Base-by-base conservation (phyloP, 345 rosid genomes). In the Gossypium bickii region DNA sequence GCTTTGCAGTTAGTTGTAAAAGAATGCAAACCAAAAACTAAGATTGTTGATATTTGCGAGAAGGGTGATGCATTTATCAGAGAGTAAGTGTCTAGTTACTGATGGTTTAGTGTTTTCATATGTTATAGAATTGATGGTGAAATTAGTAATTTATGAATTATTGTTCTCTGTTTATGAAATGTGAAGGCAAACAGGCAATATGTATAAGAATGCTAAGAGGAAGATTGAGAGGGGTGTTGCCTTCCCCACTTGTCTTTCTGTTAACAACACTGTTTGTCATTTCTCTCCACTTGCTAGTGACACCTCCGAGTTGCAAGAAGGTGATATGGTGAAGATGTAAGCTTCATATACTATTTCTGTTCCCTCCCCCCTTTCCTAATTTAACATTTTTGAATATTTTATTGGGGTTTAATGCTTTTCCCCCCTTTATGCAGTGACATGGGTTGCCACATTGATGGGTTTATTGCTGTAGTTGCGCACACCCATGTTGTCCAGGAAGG, bases 401-500 rank as follows among this genome's bases (percentile, higher is more conserved):
- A 18, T 16, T 66, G 47, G 49, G 45, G 2, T 44, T 25, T 47
- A 13, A 45, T 59, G 53, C 3, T 58, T 78, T n/a, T 6, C 63
- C 49, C 12, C 15, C 15, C 41, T 12, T 25, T 20, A 58, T 83
- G 70, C 84, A 93, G 98, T 77, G 98, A 96, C 74, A 78, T 96
- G 94, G 99, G 99, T 24, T 93, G 97, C 66, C 99, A 96, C 75
- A 93, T 96, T 61, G 97, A 93, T 83, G 99, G 99, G n/a, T 92
- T 96, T 78, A 93, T 96, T 82, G 98, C 98, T 24, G 88, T 93
- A 18, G 97, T 93, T 77, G 99, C 84, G 2, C 98, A 91, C 63
- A 96, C 97, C 0, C 94, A 90, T 88, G 94, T 86, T 78, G 77
- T 93, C 72, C 97, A 89, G 77, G 88, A 79, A 38, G 97, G 97